A percentile compares a stretch with the other conserved stretches of the same genome.
Evolutionary conservation across 2,329 filamentous ascomycete species (phyloP).

Genomic region (Cytospora mali): DNA sequence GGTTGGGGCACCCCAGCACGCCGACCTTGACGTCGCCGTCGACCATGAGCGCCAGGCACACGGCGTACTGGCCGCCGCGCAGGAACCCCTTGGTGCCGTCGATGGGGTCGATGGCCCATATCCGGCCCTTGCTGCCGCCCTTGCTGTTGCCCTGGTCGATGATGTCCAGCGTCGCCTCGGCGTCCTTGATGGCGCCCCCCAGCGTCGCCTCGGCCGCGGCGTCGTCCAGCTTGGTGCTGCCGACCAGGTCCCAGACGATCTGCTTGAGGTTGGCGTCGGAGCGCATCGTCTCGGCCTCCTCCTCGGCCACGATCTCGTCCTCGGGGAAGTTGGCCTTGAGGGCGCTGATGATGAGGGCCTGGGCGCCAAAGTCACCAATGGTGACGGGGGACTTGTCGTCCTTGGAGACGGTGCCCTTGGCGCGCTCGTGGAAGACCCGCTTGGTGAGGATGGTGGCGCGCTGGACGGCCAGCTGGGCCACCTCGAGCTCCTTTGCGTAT

Average conservation of each 20-base stretch:
- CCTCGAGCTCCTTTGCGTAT: conserved; percentile 78
- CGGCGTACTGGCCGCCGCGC: conserved; percentile 93
- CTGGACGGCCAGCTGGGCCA: conserved; percentile 88
- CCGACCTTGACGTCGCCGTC: conserved; percentile 94
- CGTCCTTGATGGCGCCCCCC: conserved; percentile 65
- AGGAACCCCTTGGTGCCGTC: conserved; percentile 98
- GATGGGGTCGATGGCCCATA: conserved; percentile 97
- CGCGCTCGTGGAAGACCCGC: conserved; percentile 71
- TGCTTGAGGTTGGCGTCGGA: conserved; percentile 69
- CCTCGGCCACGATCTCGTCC: conserved; percentile 92
- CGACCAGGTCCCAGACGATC: conserved; percentile 84
- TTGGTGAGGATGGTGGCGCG: conserved; percentile 63
- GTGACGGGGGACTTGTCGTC: conserved; percentile 96
- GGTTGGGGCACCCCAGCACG: conserved; percentile 92
- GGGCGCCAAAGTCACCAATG: conserved; percentile 96
- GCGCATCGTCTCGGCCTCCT: conserved; percentile 82
- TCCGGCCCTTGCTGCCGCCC: conserved; percentile 73
- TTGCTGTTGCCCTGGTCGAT: conserved; percentile 70
- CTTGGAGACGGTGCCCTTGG: conserved; percentile 93
- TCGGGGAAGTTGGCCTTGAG: conserved; percentile 86
- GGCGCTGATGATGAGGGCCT: conserved; percentile 92
- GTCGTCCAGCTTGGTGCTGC: conserved; percentile 69
- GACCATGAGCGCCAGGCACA: conserved; percentile 88
- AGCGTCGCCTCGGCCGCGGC: conserved; percentile 65
- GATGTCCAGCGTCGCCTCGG: conserved; percentile 63